phyloP scores from a whole-genome alignment of 257 asterid species.

The Nemophila menziesii region DNA sequence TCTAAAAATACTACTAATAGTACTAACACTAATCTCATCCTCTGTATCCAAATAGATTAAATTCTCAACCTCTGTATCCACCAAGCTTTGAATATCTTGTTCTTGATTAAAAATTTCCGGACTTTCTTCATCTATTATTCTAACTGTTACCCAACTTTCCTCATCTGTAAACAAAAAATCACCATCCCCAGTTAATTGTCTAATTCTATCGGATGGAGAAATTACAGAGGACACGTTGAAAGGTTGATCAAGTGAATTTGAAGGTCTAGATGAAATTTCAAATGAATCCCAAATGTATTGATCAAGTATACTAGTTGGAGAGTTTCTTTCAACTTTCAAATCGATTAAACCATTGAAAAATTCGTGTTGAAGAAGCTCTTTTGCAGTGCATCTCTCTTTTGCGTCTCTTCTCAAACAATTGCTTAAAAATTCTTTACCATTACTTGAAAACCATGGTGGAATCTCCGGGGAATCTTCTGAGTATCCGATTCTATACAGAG shows the following conservation, averaged over 20 bases:
- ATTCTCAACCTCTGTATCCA: constrained; percentile 8
- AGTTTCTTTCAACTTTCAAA: constrained; percentile 16
- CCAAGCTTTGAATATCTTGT: constrained; percentile 12
- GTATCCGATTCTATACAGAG: constrained; percentile 49
- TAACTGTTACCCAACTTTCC: constrained; percentile 56
- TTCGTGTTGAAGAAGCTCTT: constrained; percentile 57
- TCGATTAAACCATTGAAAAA: constrained; percentile 23
- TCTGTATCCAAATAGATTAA: constrained; percentile 12
- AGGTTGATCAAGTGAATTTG: constrained; percentile 5
- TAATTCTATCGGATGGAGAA: constrained; percentile 36
- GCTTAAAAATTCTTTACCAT: constrained; percentile 36
- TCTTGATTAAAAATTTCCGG: constrained; percentile 1
- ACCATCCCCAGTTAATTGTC: constrained; percentile 19
- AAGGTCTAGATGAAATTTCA: constrained; percentile 19
- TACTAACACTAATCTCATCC: constrained; percentile 21
- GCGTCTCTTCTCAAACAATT: constrained; percentile 48
- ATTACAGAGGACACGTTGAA: constrained; percentile 5
- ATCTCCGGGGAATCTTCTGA: constrained; percentile 46
- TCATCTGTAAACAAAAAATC: constrained; percentile 32
- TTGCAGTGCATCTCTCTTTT: constrained; percentile 50
- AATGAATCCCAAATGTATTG: constrained; percentile 58
- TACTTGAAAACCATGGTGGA: constrained; percentile 45
- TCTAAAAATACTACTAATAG: constrained; percentile 5
- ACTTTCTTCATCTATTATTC: constrained; percentile 28
- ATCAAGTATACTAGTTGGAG: constrained; percentile 73